Percentiles rank a stretch among this genome's conserved stretches.
These are phyloP conservation scores for Tolypocladium endophyticum DNA, from an alignment of 2,329 filamentous ascomycete species.

Conservation along the genomic window DNA sequence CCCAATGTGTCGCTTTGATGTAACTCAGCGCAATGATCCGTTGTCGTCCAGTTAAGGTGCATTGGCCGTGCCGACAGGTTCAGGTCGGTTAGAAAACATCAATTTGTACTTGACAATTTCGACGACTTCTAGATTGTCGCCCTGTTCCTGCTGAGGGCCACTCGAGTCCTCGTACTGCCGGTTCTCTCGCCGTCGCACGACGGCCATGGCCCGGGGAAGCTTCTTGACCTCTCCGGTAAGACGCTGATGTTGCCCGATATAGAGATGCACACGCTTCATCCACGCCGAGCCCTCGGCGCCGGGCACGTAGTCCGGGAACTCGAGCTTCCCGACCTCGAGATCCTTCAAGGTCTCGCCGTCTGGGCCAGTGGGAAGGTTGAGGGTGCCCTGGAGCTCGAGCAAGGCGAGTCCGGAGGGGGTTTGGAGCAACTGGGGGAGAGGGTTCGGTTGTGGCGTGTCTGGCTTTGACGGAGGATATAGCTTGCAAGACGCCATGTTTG, in stretches of 20 bases:
- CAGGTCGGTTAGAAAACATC: conserved; percentile 72
- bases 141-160: conserved; percentile 23
- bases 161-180: conserved; percentile 31
- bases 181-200: conserved; percentile 53
- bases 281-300: conserved; percentile 47
- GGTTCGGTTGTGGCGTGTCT: conserved; percentile 23
- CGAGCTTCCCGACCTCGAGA: conserved; percentile 54
- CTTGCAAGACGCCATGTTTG: conserved; percentile 22
- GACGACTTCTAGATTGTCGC: conserved; percentile 62
- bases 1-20: neutral
- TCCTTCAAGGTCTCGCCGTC: conserved; percentile 18
- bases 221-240: conserved; percentile 87
- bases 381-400: conserved; percentile 82
- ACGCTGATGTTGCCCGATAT: conserved; percentile 79
- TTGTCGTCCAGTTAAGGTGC: neutral
- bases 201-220: conserved; percentile 63
- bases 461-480: conserved; percentile 29
- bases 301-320: conserved; percentile 63
- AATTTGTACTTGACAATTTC: conserved; percentile 84
- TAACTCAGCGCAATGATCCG: neutral
- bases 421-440: conserved; percentile 72
- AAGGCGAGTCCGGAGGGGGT: conserved; percentile 84
- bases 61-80: conserved; percentile 57
- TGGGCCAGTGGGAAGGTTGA: conserved; percentile 56
- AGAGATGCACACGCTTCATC: conserved; percentile 87